phyloP scores from a whole-genome alignment of 1,284 basidiomycete genomes.

The Ustilago hordei region DNA sequence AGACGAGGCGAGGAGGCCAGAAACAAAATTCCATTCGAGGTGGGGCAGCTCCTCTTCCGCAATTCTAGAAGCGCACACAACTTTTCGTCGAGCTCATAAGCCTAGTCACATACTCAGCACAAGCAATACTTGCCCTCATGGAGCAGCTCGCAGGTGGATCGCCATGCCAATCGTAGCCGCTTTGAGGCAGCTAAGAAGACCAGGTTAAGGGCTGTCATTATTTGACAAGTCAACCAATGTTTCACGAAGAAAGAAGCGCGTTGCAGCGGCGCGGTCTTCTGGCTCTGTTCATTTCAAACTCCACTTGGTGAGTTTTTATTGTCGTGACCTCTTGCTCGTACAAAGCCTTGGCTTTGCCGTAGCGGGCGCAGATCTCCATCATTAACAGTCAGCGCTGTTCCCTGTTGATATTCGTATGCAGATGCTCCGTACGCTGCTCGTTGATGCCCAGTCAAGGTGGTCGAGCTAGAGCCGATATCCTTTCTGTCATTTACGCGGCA shows the following conservation, averaged over 20 bases:
- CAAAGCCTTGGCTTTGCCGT: background rate
- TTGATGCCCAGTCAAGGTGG: background rate
- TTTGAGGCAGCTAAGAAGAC: background rate
- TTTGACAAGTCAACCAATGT: slow-evolving; percentile 5
- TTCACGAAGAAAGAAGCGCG: slow-evolving; percentile 3
- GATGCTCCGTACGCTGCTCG: no score
- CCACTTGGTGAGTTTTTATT: background rate
- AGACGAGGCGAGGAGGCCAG: slow-evolving; percentile 10
- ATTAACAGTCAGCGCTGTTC: background rate
- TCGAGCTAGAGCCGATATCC: background rate
- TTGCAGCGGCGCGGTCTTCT: slow-evolving; percentile 8
- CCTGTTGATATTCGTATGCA: no score
- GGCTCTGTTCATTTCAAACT: slow-evolving; percentile 3
- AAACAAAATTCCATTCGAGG: slow-evolving; percentile 11
- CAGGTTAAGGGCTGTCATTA: background rate
- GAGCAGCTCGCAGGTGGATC: background rate
- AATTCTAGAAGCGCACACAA: background rate
- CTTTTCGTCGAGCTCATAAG: background rate
- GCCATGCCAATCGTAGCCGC: background rate
- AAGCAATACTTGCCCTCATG: no score
- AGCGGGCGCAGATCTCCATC: background rate
- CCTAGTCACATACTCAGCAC: background rate
- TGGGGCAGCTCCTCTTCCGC: background rate
- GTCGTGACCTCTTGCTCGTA: background rate
- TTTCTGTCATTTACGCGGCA: background rate